Evolutionary conservation across 257 asterid genomes (phyloP).

Genomic region (Anisodus tanguticus): DNA sequence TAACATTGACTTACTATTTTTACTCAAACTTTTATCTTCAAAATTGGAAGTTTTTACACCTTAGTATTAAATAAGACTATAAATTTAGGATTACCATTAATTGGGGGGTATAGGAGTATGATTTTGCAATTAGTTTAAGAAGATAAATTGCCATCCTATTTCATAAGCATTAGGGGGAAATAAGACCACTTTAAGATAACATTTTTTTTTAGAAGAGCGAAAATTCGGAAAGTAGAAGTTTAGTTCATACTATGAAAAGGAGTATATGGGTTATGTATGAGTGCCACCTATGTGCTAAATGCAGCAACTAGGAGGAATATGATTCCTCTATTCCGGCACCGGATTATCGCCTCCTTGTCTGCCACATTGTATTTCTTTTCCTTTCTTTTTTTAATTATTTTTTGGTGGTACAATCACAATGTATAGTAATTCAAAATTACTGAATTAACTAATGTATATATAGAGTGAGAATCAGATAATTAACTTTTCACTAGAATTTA

Average conservation of each 20-base stretch:
- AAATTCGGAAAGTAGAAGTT: background rate
- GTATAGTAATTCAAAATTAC: too few relatives aligned
- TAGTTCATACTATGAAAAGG: conserved; percentile 14
- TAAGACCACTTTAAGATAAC: background rate
- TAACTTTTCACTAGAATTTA: too few relatives aligned
- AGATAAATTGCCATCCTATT: background rate
- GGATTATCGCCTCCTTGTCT: too few relatives aligned
- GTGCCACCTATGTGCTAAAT: background rate
- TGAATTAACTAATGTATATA: too few relatives aligned
- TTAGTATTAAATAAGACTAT: background rate
- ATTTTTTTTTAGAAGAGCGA: too few relatives aligned
- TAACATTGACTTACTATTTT: background rate
- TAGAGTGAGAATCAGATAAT: too few relatives aligned
- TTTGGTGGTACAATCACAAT: too few relatives aligned
- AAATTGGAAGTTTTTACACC: background rate
- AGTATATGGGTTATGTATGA: background rate
- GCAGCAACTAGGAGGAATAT: background rate
- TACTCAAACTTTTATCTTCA: background rate
- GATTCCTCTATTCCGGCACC: too few relatives aligned
- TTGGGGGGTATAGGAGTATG: too few relatives aligned
- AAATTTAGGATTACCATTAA: background rate
- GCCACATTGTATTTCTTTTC: too few relatives aligned
- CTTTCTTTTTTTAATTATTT: too few relatives aligned
- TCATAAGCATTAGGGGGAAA: background rate
- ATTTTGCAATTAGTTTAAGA: background rate